Evolutionary conservation across 2,329 filamentous ascomycete species (phyloP).

Genomic region (Eutypella sp.): DNA sequence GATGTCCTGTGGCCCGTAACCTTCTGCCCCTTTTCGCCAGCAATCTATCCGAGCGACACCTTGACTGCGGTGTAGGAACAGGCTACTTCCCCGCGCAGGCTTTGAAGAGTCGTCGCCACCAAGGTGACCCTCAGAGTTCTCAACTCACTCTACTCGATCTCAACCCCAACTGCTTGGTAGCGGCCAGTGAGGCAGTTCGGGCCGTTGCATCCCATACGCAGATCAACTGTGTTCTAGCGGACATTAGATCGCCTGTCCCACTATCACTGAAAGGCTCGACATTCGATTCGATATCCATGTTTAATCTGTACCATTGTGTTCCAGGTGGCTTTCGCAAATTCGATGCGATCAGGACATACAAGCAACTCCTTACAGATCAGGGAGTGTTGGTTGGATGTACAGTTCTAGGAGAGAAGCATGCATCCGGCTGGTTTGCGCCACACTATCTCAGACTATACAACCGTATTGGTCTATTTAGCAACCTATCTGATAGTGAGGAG

Average conservation of each 20-base stretch:
- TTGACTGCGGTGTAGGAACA: slow-evolving; percentile 36
- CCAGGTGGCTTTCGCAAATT: slow-evolving; percentile 28
- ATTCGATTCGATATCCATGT: slow-evolving; percentile 40
- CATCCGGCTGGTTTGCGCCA: slow-evolving; percentile 19
- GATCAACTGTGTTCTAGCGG: slow-evolving; percentile 28
- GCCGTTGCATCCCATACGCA: slow-evolving; percentile 12
- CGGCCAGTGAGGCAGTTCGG: slow-evolving; percentile 22
- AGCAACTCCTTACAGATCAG: slow-evolving; percentile 25
- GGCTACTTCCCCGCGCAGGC: slow-evolving; percentile 32
- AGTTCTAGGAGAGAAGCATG: slow-evolving; percentile 27
- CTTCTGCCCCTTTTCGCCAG: not conserved
- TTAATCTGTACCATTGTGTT: slow-evolving; percentile 39
- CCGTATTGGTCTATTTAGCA: slow-evolving; percentile 31
- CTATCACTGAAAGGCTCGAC: slow-evolving; percentile 15
- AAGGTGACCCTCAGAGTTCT: slow-evolving; percentile 11
- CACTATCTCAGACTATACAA: slow-evolving; percentile 30
- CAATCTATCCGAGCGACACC: slow-evolving; percentile 24
- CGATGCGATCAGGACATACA: slow-evolving; percentile 26
- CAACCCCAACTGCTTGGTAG: slow-evolving; percentile 27
- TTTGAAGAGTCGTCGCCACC: slow-evolving; percentile 14
- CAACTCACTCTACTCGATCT: slow-evolving; percentile 33
- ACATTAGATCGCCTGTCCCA: slow-evolving; percentile 30
- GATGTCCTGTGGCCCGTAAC: not conserved
- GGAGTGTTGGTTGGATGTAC: slow-evolving; percentile 35
- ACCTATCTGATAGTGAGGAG: slow-evolving; percentile 31